Base-by-base conservation (phyloP, 2,329 filamentous ascomycete genomes). In the Torrubiella hemipterigena region DNA sequence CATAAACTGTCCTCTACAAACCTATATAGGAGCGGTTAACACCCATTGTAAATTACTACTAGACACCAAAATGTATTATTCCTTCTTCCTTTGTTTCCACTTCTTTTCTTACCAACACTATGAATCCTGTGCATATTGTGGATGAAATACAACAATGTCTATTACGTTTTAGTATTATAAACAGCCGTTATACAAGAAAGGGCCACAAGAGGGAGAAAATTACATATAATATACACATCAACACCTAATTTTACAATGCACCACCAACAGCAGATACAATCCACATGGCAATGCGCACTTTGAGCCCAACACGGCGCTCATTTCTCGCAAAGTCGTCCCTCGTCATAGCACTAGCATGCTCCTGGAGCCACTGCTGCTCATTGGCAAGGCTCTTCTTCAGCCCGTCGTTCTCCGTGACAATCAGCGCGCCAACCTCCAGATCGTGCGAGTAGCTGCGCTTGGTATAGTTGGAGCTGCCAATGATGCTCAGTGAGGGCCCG, bases 381-480 rank as follows among this genome's bases (percentile, higher is more conserved):
- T 81, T 73, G 7, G 70, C 79, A n/a, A 96, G 59, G 31, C 77
- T 69, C 35, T 60, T 60, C 54, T 84, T 83, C 43, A 98, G 55
- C 1, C 63, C 69, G 16, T 77, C 63, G 46, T 96, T 79, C 15
- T 65, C 65, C 2, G 91, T 98, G 5, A 95, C 73, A 17, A 98
- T 79, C 35, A 95, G 55, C 1, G 83, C 82, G 20, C 93, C 91
- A 0, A 81, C 82, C 52, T 98, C 91, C 3, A 98, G 67, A 55
- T 98, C 91, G 25, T 95, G 71, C 24, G 80, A 79, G 56, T 98
- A 96, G 49, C 84, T 93, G 18, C 91, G 69, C 53, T 91, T 87
- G 0, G 91, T 98, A 55, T 96, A 98, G 51, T 98, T 98, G 8
- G 81, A 91, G 50, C 83, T 93, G 2, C 91, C 91, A 1, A 98